Evolutionary conservation across 371 early-diverging fungal genomes (phyloP).

Genomic region (Amoeboaphelidium protococcarum): DNA sequence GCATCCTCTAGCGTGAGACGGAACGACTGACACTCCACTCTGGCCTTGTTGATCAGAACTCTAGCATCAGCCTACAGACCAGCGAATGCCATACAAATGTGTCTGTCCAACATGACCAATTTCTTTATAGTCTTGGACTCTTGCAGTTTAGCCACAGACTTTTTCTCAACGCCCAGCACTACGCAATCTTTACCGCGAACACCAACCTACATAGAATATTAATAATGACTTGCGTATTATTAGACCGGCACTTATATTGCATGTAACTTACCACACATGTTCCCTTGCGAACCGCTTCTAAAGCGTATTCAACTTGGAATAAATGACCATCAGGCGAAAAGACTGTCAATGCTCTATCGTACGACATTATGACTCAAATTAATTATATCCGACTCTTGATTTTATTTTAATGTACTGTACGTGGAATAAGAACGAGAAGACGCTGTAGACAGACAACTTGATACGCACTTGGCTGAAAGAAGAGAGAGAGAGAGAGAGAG

Average conservation of each 20-base stretch:
- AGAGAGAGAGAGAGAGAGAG: no score
- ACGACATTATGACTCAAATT: constrained; percentile 4
- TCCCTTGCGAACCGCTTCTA: no score
- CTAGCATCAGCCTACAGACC: constrained; percentile 92
- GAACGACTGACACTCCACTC: constrained; percentile 91
- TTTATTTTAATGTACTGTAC: no score
- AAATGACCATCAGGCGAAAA: constrained; percentile 99
- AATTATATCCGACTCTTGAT: no score
- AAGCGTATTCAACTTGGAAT: no score
- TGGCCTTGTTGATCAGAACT: constrained; percentile 82
- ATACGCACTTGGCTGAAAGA: no score
- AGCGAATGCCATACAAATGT: constrained; percentile 86
- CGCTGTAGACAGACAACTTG: no score
- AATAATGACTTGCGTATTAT: no score
- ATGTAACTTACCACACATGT: no score
- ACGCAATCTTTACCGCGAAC: constrained; percentile 75
- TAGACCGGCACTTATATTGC: no score
- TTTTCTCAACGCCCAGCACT: constrained; percentile 92
- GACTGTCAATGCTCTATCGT: constrained; percentile 60
- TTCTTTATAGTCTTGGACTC: constrained; percentile 89
- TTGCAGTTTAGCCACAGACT: constrained; percentile 80
- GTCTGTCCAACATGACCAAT: constrained; percentile 84
- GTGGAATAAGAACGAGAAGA: no score
- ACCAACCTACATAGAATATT: constrained; percentile 72
- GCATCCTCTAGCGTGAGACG: constrained; percentile 90